phyloP scores from a whole-genome alignment of 768 basidiomycete species.

The Suillus alpinus region DNA sequence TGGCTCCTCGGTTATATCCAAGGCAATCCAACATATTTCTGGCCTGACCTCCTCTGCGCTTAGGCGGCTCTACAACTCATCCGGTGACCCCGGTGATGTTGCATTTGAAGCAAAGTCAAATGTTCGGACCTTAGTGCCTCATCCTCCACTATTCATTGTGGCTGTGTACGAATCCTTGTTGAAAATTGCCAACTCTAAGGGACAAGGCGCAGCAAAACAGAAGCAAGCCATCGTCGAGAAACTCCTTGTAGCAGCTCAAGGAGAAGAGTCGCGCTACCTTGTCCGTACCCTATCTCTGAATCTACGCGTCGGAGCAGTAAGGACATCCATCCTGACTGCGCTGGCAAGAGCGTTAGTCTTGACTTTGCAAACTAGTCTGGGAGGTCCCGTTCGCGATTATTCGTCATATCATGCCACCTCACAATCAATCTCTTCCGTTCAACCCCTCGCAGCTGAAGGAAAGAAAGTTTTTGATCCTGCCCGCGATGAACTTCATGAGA shows the following conservation, averaged over 20 bases:
- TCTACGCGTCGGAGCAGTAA: constrained; percentile 84
- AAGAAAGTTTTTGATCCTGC: constrained; percentile 29
- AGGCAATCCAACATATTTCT: constrained; percentile 70
- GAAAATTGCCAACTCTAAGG: constrained; percentile 66
- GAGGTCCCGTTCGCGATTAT: constrained; percentile 12
- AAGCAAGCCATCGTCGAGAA: constrained; percentile 80
- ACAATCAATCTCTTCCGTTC: constrained; percentile 17
- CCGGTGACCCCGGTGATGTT: constrained; percentile 86
- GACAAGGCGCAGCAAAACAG: constrained; percentile 69
- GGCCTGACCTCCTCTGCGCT: constrained; percentile 58
- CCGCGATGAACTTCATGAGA: constrained; percentile 36
- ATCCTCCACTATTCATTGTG: constrained; percentile 61
- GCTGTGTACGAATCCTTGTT: constrained; percentile 67
- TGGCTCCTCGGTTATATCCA: constrained; percentile 64
- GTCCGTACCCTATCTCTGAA: constrained; percentile 72
- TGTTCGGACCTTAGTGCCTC: constrained; percentile 69
- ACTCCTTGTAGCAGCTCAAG: constrained; percentile 78
- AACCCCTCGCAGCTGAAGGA: constrained; percentile 15
- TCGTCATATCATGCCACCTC: constrained; percentile 29
- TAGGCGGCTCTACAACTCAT: constrained; percentile 63
- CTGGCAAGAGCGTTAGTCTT: constrained; percentile 78
- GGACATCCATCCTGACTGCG: constrained; percentile 76
- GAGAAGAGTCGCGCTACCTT: constrained; percentile 86
- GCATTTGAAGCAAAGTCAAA: constrained; percentile 82
- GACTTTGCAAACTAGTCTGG: constrained; percentile 37